Base-by-base conservation (phyloP, 352 stramenopile genomes). In the Globisporangium heterothallicum region DNA sequence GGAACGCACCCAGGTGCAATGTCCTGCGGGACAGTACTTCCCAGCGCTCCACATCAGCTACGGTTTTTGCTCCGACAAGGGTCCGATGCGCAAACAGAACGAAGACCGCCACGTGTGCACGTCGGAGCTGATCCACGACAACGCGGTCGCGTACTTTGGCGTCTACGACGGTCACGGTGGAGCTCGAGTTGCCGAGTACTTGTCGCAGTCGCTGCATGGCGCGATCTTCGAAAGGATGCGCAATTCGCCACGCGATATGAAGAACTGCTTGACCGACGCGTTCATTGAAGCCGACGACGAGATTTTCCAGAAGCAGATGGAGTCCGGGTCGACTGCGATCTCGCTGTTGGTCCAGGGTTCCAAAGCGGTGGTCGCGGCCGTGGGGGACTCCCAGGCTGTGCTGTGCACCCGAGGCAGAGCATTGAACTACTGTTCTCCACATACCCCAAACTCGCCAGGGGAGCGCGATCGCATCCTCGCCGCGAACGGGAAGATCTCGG, bases 151-250 rank as follows among this genome's bases (percentile, higher is more conserved):
- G 25, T 94, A 84, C 56, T 92, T 94, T 51, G 84, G 76, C n/a
- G 58, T 94, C 1, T 94, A 88, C 57, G 84, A 94, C 57, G 84
- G 84, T 34, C 84, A 94, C 55, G 78, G 76, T 42, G 84, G 84
- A 19, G 34, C 73, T 4, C 68, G 83, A 42, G 78, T 94, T 5
- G 74, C 77, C 38, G 74, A 88, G 26, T 84, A 86, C 32, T 41
- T 94, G 36, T 59, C 73, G 7, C 40, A 78, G 18, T 69, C 87
- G 36, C 61, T 94, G 4, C 74, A 90, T 30, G 43, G 63, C 25
- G 64, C 66, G n/a, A 70, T 92, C 7, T 86, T 86, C 42, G 63
- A 70, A 22, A 61, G 76, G 6, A 58, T 91, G 9, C 50, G 62
- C 22, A 69, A 70, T 45, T 64, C 67, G 34, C 46, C 59, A 40